phyloP scores from a whole-genome alignment of 345 rosid genomes.

The Ricinus communis region DNA sequence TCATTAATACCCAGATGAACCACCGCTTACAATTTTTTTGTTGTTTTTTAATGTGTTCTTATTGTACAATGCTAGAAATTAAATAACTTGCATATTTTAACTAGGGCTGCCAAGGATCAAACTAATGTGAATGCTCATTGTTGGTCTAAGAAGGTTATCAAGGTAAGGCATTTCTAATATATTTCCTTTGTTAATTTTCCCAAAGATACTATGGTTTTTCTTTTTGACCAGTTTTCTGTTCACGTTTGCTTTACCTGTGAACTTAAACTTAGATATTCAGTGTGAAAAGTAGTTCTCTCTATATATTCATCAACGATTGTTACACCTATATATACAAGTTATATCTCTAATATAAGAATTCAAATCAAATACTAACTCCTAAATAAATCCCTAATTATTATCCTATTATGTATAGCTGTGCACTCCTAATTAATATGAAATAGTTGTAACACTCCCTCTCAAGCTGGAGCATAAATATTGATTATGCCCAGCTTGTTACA shows the following conservation, averaged over 20 bases:
- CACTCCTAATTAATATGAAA: too few relatives aligned
- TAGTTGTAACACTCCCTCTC: too few relatives aligned
- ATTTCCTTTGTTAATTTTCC: not conserved
- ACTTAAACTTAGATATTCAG: too few relatives aligned
- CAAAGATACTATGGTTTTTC: not conserved
- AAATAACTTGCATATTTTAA: slow-evolving; percentile 20
- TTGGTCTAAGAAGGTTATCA: slow-evolving; percentile 41
- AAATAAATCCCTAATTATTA: too few relatives aligned
- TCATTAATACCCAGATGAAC: not conserved
- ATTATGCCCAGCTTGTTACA: too few relatives aligned
- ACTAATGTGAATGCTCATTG: slow-evolving; percentile 27
- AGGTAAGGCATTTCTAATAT: slow-evolving; percentile 38
- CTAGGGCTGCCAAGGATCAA: slow-evolving; percentile 44
- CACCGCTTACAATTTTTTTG: not conserved
- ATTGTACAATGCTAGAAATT: not conserved
- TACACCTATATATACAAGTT: too few relatives aligned
- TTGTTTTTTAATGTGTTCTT: not conserved
- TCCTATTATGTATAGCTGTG: too few relatives aligned
- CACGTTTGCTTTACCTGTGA: not conserved
- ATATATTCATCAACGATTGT: too few relatives aligned
- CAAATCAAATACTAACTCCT: too few relatives aligned
- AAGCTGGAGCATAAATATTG: too few relatives aligned
- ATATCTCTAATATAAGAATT: too few relatives aligned
- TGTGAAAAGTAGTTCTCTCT: too few relatives aligned
- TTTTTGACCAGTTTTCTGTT: not conserved